Conservation (phyloP, 2,329 filamentous ascomycete genomes). For the Pseudogymnoascus sp. region DNA sequence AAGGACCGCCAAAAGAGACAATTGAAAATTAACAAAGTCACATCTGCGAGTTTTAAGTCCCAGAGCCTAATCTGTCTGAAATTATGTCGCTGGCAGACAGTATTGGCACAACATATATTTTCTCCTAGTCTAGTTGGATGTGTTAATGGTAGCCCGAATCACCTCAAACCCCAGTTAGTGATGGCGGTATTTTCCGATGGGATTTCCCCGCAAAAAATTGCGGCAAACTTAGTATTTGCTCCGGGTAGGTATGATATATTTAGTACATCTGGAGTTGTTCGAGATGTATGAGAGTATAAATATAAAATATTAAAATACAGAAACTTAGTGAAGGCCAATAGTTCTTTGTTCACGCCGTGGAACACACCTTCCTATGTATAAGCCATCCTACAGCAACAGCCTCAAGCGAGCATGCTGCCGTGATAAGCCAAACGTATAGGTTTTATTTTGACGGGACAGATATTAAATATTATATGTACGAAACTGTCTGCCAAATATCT, state of each 20-base stretch:
- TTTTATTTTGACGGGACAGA: not conserved
- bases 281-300: not conserved
- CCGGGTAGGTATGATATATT: not conserved
- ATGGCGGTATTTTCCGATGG: not conserved
- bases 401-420: not conserved
- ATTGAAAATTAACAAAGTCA: not conserved
- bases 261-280: not conserved
- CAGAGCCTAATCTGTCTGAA: not conserved
- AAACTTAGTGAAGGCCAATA: not conserved
- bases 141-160: not conserved
- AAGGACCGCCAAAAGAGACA: not conserved
- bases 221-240: not conserved
- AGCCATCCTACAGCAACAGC: not conserved
- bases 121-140: not conserved
- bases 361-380: not conserved
- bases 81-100: not conserved
- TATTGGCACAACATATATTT: not conserved
- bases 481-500: not conserved
- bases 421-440: not conserved
- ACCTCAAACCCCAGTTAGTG: not conserved
- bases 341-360: not conserved
- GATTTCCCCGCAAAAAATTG: not conserved
- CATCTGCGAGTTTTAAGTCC: not conserved
- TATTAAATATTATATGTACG: conserved; percentile 2
- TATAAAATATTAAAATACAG: not conserved